A percentile compares a stretch with the other conserved stretches of the same genome.
Evolutionary conservation across 495 filamentous ascomycete species (phyloP).

Genomic region (Astrothelium subdiscretum): DNA sequence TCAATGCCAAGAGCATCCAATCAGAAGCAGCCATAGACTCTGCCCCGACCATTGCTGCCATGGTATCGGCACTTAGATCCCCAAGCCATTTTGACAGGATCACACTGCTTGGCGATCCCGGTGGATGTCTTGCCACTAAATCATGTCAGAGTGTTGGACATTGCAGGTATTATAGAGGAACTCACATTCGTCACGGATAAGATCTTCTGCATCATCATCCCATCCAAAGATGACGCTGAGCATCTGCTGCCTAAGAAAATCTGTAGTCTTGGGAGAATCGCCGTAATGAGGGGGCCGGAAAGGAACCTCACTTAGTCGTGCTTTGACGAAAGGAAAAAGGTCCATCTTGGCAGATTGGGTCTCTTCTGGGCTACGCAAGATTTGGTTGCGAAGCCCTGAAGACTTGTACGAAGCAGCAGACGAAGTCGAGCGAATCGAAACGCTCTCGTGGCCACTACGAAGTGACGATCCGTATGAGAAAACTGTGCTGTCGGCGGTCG

Average conservation of each 20-base stretch:
- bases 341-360: slow-evolving; percentile 42
- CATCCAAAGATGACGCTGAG: slow-evolving; percentile 90
- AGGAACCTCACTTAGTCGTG: slow-evolving; percentile 66
- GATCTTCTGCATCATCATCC: slow-evolving; percentile 69
- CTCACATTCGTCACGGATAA: slow-evolving; percentile 75
- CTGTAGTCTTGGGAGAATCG: slow-evolving; percentile 56
- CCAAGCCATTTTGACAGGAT: slow-evolving; percentile 86
- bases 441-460: slow-evolving; percentile 41
- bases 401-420: slow-evolving; percentile 52
- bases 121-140: slow-evolving; percentile 53
- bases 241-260: slow-evolving; percentile 86
- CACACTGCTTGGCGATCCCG: slow-evolving; percentile 62
- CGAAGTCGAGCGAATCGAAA: slow-evolving; percentile 53
- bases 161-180: slow-evolving; percentile 9
- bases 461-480: slow-evolving; percentile 53
- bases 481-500: slow-evolving; percentile 44
- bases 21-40: slow-evolving; percentile 80
- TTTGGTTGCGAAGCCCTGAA: slow-evolving; percentile 72
- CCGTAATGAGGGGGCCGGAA: slow-evolving; percentile 59
- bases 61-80: slow-evolving; percentile 68
- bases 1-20: slow-evolving; percentile 95
- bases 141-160: slow-evolving; percentile 9
- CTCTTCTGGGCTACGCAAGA: slow-evolving; percentile 52
- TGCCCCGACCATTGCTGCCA: slow-evolving; percentile 59
- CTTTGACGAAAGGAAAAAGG: slow-evolving; percentile 57